Conservation (phyloP, 2,329 filamentous ascomycete species). For the Pseudocercospora ulei region DNA sequence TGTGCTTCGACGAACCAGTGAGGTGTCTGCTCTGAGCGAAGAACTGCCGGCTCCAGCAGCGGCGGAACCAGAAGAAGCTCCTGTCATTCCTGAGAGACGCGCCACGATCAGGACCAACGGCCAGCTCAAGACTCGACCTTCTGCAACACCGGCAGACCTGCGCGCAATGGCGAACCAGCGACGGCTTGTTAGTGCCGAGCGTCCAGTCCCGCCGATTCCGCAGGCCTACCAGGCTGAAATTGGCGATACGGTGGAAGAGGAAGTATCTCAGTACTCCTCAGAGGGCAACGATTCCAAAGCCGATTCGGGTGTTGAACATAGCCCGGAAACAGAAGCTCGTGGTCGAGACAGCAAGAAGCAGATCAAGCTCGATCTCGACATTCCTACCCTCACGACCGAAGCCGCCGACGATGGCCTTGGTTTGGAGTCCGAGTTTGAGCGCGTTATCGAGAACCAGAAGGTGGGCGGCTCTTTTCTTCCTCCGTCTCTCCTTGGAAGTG, state of each 20-base stretch:
- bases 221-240: conserved; percentile 25
- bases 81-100: conserved; percentile 61
- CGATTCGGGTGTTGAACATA: conserved; percentile 25
- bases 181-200: conserved; percentile 69
- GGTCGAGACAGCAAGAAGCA: conserved; percentile 21
- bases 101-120: conserved; percentile 83
- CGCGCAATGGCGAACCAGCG: conserved; percentile 76
- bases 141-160: conserved; percentile 75
- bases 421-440: conserved; percentile 84
- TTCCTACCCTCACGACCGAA: conserved; percentile 60
- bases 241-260: conserved; percentile 18
- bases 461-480: conserved; percentile 49
- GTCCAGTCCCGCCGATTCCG: conserved; percentile 31
- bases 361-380: conserved; percentile 48
- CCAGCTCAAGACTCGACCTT: conserved; percentile 78
- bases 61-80: conserved; percentile 13
- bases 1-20: conserved; percentile 64
- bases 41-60: conserved; percentile 15
- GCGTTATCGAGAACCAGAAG: conserved; percentile 95
- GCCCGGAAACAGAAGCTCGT: conserved; percentile 15
- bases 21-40: conserved; percentile 22
- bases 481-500: conserved; percentile 3
- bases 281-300: conserved; percentile 26
- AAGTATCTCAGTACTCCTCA: conserved; percentile 25
- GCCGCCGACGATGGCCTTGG: conserved; percentile 75